Evolutionary conservation across 1,139 yeast species (phyloP).

Genomic region (Protomyces inouyei): DNA sequence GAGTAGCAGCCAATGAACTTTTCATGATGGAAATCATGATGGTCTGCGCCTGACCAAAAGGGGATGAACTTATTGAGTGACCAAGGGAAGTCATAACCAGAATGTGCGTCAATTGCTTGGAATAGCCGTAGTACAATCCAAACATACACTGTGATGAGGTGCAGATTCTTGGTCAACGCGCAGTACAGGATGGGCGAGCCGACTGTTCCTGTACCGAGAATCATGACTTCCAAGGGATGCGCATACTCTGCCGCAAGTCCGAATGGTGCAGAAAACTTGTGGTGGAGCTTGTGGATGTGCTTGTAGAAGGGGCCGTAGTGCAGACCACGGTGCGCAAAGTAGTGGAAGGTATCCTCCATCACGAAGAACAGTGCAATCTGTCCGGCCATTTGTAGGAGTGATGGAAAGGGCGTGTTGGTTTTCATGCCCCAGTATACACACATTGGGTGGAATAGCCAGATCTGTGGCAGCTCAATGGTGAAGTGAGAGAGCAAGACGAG

Average conservation of each 20-base stretch:
- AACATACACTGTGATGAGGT: slow-evolving; percentile 71
- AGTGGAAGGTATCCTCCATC: slow-evolving; percentile 92
- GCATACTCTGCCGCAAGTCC: slow-evolving; percentile 97
- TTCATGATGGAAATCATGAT: slow-evolving; percentile 94
- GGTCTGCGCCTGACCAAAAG: slow-evolving; percentile 98
- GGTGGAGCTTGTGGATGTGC: slow-evolving; percentile 92
- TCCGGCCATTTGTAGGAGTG: slow-evolving; percentile 49
- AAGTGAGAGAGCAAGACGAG: slow-evolving; percentile 79
- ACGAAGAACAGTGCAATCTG: slow-evolving; percentile 75
- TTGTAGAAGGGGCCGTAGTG: slow-evolving; percentile 84
- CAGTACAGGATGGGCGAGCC: slow-evolving; percentile 79
- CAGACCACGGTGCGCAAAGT: slow-evolving; percentile 84
- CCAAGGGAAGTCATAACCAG: slow-evolving; percentile 97
- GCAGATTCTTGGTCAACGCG: slow-evolving; percentile 62
- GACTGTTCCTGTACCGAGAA: slow-evolving; percentile 88
- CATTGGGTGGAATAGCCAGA: slow-evolving; percentile 91
- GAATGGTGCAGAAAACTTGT: slow-evolving; percentile 93
- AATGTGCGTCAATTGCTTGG: slow-evolving; percentile 95
- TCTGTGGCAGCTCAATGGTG: slow-evolving; percentile 88
- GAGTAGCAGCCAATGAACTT: slow-evolving; percentile 81
- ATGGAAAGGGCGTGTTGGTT: slow-evolving; percentile 79
- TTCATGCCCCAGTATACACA: slow-evolving; percentile 71
- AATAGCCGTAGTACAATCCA: slow-evolving; percentile 87
- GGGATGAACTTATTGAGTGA: slow-evolving; percentile 86
- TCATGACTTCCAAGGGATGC: slow-evolving; percentile 86